Evolutionary conservation across 1,284 basidiomycete genomes (phyloP).

Genomic region (Xerocomus amazonicus): DNA sequence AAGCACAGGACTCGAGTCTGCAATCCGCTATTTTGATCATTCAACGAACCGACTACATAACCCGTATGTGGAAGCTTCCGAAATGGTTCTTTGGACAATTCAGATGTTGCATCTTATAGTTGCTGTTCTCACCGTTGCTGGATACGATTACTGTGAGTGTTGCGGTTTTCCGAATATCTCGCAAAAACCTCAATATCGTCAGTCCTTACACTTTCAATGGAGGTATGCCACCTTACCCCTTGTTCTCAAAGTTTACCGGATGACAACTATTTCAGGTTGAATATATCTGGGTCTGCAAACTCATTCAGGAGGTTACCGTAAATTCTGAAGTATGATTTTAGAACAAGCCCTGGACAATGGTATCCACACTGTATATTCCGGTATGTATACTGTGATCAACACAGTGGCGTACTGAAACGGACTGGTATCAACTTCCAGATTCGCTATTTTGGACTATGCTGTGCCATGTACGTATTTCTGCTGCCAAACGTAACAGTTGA

Average conservation of each 20-base stretch:
- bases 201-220: background rate
- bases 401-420: background rate
- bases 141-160: conserved; percentile 2
- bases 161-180: background rate
- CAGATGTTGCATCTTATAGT: background rate
- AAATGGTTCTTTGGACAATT: background rate
- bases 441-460: background rate
- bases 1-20: background rate
- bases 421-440: background rate
- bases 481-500: too few species aligned
- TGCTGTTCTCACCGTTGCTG: background rate
- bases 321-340: too few species aligned
- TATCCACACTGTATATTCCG: background rate
- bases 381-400: background rate
- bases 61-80: background rate
- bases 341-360: background rate
- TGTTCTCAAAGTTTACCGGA: too few species aligned
- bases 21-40: background rate
- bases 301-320: too few species aligned
- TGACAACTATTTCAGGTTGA: too few species aligned
- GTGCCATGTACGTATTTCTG: background rate
- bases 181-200: background rate
- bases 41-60: background rate
- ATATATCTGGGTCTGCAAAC: too few species aligned
- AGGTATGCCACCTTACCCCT: background rate